A percentile compares a stretch with the other conserved stretches of the same genome.
Evolutionary conservation across 345 rosid species (phyloP).

Genomic region (Eucalyptus marginata): DNA sequence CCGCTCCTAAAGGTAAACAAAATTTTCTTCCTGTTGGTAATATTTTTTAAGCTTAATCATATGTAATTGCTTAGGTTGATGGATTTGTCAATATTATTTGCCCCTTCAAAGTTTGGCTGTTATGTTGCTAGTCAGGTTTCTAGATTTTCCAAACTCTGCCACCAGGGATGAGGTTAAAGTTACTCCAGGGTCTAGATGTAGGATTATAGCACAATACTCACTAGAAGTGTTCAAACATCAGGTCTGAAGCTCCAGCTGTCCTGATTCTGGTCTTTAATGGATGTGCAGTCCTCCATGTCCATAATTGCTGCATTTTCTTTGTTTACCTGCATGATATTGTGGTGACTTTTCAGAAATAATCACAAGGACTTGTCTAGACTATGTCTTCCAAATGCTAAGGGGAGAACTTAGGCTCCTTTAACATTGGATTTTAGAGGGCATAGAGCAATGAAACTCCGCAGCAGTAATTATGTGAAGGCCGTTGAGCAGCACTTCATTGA

Average conservation of each 20-base stretch:
- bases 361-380: neutral
- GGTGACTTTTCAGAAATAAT: neutral
- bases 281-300: neutral
- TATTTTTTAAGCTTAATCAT: neutral
- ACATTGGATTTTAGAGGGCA: neutral
- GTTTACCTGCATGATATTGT: neutral
- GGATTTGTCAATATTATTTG: neutral
- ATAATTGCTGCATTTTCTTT: neutral
- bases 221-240: neutral
- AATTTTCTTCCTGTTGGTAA: neutral
- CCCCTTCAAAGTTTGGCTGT: neutral
- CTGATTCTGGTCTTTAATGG: neutral
- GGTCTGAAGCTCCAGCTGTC: neutral
- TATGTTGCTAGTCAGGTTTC: neutral
- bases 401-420: neutral
- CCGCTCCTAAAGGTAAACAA: slow-evolving; percentile 76
- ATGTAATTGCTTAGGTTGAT: neutral
- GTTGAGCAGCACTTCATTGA: neutral
- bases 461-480: neutral
- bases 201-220: neutral
- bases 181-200: neutral
- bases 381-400: neutral
- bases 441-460: neutral
- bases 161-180: neutral
- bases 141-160: neutral